Base-by-base conservation (phyloP, 2,329 filamentous ascomycete genomes). In the Calonectria leucothoes region DNA sequence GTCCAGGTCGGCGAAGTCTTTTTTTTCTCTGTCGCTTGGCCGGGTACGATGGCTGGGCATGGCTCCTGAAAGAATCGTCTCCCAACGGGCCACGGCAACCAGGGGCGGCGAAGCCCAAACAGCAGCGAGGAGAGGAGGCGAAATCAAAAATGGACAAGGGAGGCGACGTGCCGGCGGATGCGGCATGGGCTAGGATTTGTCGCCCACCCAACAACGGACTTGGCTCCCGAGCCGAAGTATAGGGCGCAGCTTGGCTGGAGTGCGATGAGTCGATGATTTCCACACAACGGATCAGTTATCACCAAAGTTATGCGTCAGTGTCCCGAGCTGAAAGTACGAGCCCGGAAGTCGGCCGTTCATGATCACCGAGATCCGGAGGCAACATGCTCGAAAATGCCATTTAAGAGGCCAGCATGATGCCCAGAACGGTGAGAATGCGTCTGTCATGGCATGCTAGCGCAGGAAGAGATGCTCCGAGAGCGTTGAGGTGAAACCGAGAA, bases 341-440 rank as follows among this genome's bases (percentile, higher is more conserved):
- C 20, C 37, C 67, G 70, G 64, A 75, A 76, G 74, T 75, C 74
- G 74, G 74, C 55, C 65, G 65, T 48, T 55, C 27, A 14, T 27
- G 61, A 14, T 4, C 12, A 51, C 74, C 74, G 74, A 76, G 64
- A 76, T 64, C 74, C 74, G 74, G 31, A 12, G 23, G 11, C 15
- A 39, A 48, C 2, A 14, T 11, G 14, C 45, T 12, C 27, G 4
- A 57, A 57, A 63, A 66, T 23, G 11, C 7, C 17, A 33, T 14
- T 33, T 33, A 14, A 48, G 27, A 29, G 29, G 39, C 6, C 29
- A 31, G 23, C 8, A 27, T 64, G 27, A 33, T 25, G 33, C 14
- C 20, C 23, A 2, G 11, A 61, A 23, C 23, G 33, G 39, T 12
- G 55, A 23, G 14, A 25, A 61, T 15, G 17, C 4, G 7, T 8